Conservation (phyloP, 352 stramenopile species). For the Pythium sukuiense region DNA sequence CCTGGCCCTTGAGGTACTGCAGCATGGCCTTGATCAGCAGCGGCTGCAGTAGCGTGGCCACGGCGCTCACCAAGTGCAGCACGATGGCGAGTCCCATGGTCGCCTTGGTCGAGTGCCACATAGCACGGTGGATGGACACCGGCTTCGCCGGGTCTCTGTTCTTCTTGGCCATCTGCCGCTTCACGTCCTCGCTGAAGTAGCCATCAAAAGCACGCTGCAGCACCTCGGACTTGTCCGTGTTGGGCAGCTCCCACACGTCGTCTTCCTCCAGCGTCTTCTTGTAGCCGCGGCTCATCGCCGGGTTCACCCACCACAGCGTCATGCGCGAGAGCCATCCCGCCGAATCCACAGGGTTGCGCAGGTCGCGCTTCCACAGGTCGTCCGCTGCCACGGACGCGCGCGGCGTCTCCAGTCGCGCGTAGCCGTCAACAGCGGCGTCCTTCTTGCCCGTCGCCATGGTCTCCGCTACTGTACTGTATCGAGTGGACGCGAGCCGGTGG, state of each 20-base stretch:
- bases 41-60: slow-evolving; percentile 27
- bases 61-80: slow-evolving; percentile 26
- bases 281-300: slow-evolving; percentile 14
- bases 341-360: slow-evolving; percentile 12
- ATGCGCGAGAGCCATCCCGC: slow-evolving; percentile 18
- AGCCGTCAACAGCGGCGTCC: background rate
- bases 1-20: slow-evolving; percentile 22
- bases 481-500: background rate
- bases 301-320: slow-evolving; percentile 20
- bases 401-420: slow-evolving; percentile 8
- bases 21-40: slow-evolving; percentile 32
- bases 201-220: slow-evolving; percentile 32
- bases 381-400: background rate
- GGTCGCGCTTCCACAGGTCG: slow-evolving; percentile 4
- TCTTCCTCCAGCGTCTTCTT: slow-evolving; percentile 26
- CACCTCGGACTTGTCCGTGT: slow-evolving; percentile 23
- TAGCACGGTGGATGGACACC: slow-evolving; percentile 18
- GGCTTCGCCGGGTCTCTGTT: background rate
- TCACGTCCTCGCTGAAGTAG: background rate
- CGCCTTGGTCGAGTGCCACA: slow-evolving; percentile 33
- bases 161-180: background rate
- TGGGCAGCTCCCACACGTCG: slow-evolving; percentile 37
- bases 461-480: background rate
- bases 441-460: background rate
- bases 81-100: slow-evolving; percentile 35